Base-by-base conservation (phyloP, 257 asterid genomes). In the Solanum medicagineum region DNA sequence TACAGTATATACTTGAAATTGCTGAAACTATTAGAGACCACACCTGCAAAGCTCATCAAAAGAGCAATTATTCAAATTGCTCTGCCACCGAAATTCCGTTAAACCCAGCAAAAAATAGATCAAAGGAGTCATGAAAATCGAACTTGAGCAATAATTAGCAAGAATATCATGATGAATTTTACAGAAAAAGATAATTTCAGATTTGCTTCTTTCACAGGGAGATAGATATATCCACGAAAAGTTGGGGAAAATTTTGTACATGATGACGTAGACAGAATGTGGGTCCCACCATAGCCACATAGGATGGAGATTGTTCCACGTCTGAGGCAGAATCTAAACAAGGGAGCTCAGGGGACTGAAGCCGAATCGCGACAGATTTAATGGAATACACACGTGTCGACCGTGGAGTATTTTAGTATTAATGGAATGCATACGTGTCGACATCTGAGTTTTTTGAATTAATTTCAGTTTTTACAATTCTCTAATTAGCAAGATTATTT, bases 301-400 rank as follows among this genome's bases (percentile, higher is more conserved):
- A 15, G 86, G 93, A 84, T 19, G 2, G 4, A 6, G 2, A 1
- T 24, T 0, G 42, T 3, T 47, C 81, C 91, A 90, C 86, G 85
- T 85, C 0, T 2, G 87, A 22, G 92, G 87, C 91, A 56, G 86
- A 87, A 94, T 93, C 96, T 89, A 92, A 91, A 90, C 87, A 85
- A 81, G 89, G 56, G 87, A 85, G 86, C 82, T 56, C 84, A 47
- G 86, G 65, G 87, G 86, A 42, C 40, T 68, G 80, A 83, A 88
- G 84, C 86, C 86, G 86, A 90, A 90, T 90, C 92, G 24, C 49
- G 85, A 44, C 81, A 84, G 94, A 91, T 91, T 71, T 90, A 84
- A 36, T 36, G 42, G 42, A 4, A 36, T 36, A 85, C 85, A 86
- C 94, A 94, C 95, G 92, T 92, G 98, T 86, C 90, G 29, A 63